Base-by-base conservation (phyloP, 208 protist genomes). In the Leishmania major region DNA sequence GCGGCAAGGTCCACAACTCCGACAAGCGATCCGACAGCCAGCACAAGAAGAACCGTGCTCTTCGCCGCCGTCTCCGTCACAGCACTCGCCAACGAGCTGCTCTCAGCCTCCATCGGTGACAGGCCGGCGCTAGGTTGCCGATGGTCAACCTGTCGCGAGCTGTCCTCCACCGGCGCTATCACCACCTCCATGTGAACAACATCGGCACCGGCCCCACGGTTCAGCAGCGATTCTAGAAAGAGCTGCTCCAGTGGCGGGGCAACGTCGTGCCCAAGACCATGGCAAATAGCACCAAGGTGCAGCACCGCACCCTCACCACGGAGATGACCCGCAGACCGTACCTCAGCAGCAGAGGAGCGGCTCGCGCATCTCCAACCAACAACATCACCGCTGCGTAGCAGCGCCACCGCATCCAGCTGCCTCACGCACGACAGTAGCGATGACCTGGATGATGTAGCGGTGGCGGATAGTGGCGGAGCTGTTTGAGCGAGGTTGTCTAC, bases 311-410 rank as follows among this genome's bases (percentile, higher is more conserved):
- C 51, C 4, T 77, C 51, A 4, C 35, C 4, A 45, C 25, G 31
- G 51, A 51, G n/a, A 17, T 43, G 15, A 13, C 15, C 53, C 13
- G 49, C n/a, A 55, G 47, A 13, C 1, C 17, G 3, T 47, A 51
- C 2, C 8, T n/a, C 51, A 59, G 73, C 47, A 77, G 25, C 51
- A 57, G 49, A 40, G 73, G 15, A 45, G 57, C 4, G 11, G 8
- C 57, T 22, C 40, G 37, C 15, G 22, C 75, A 72, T 70, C 66
- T 28, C 83, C 78, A 86, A 10, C 83, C 83, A 31, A 86, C 59
- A 22, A 86, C 51, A 66, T 75, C 73, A 35, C 83, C 83, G 22
- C 78, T 75, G 7, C 83, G 83, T 55, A 86, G 62, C 19, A 86
- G 35, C n/a, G 69, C 83, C 35, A 86, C 78, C 40, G 70, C 83